These are phyloP conservation scores for Wickerhamiella parazyma DNA, from an alignment of 805 yeast species.

Conservation along the genomic window DNA sequence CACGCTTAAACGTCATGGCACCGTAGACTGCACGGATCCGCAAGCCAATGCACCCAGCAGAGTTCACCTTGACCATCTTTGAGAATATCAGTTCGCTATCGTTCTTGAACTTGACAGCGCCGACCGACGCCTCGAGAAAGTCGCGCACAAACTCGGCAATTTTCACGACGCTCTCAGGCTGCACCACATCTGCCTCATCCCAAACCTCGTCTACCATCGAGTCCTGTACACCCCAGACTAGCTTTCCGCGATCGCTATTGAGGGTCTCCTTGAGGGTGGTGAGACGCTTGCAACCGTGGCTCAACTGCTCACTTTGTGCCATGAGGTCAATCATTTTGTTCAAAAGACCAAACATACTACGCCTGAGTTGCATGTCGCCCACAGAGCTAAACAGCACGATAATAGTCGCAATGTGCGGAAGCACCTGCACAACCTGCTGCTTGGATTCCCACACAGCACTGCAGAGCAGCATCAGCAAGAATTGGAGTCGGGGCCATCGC, in stretches of 20 bases:
- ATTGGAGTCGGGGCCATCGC: slow-evolving; percentile 1
- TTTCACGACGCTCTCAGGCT: not conserved
- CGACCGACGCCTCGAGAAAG: not conserved
- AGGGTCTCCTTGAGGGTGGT: not conserved
- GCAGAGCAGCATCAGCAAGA: not conserved
- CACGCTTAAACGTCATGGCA: not conserved
- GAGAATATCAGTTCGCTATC: not conserved
- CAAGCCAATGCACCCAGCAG: not conserved
- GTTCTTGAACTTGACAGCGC: not conserved
- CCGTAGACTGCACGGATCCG: not conserved
- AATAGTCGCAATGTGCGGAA: not conserved
- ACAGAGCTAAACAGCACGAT: not conserved
- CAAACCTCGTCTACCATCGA: slow-evolving; percentile 2
- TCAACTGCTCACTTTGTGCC: no score
- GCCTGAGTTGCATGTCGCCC: not conserved
- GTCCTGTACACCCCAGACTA: slow-evolving; percentile 5
- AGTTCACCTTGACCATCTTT: not conserved
- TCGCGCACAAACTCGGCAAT: not conserved
- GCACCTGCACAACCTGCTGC: not conserved
- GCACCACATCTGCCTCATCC: not conserved
- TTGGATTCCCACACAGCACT: not conserved
- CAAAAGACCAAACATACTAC: not conserved
- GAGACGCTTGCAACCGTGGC: no score
- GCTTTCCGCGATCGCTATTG: slow-evolving; percentile 3
- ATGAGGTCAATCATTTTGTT: not conserved